Conservation (phyloP, 176 grass and related monocot species). For the Bromus sterilis region DNA sequence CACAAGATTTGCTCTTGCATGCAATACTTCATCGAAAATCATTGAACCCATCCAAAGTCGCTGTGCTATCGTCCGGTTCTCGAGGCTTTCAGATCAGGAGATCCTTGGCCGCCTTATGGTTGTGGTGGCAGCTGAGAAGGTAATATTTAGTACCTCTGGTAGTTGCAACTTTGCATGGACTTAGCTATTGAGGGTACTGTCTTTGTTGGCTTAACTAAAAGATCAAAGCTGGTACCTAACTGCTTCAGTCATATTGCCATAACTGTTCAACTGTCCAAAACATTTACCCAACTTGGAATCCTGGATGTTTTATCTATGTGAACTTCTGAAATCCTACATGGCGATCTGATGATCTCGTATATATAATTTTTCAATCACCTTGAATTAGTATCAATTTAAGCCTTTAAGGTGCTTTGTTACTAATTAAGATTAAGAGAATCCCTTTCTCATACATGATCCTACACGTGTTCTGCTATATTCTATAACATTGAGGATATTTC, state of each 20-base stretch:
- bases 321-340: not conserved
- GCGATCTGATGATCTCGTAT: not conserved
- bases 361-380: not conserved
- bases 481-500: not conserved
- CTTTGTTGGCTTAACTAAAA: not conserved
- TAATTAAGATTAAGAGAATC: not conserved
- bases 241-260: not conserved
- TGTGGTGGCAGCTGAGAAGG: constrained; percentile 87
- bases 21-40: constrained; percentile 98
- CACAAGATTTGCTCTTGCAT: constrained; percentile 86
- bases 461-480: not conserved
- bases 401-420: not conserved
- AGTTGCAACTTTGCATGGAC: not conserved
- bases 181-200: not conserved
- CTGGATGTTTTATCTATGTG: not conserved
- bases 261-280: not conserved
- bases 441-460: not conserved
- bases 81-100: constrained; percentile 87
- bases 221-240: not conserved
- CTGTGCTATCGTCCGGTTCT: constrained; percentile 89
- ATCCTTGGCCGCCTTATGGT: constrained; percentile 89
- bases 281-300: not conserved
- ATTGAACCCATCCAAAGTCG: constrained; percentile 99
- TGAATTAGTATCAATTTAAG: not conserved
- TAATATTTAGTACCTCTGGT: constrained; percentile 10